Percentiles rank a stretch among this genome's conserved stretches.
Conservation (phyloP, 2,329 filamentous ascomycete species). For the Sarocladium brachiariae region DNA sequence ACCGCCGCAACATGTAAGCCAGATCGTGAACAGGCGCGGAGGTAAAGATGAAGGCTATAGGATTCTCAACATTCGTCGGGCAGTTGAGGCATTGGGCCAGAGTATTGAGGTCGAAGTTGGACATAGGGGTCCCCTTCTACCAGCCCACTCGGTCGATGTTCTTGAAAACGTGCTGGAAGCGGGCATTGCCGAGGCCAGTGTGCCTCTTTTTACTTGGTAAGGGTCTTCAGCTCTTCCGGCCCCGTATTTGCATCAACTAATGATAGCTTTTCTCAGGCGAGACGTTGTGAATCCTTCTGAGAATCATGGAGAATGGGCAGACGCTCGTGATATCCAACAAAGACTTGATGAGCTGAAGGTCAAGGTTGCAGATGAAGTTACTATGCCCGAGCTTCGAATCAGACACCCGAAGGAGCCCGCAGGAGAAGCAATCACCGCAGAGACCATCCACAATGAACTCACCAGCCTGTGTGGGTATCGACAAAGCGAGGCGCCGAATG, state of each 20-base stretch:
- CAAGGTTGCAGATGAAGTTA: conserved; percentile 19
- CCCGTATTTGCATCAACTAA: background rate
- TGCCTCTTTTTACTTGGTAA: conserved; percentile 28
- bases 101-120: background rate
- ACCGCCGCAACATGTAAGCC: conserved; percentile 17
- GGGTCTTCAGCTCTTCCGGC: conserved; percentile 6
- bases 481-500: conserved; percentile 19
- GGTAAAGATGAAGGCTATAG: background rate
- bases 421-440: conserved; percentile 15
- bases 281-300: background rate
- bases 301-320: background rate
- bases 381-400: conserved; percentile 25
- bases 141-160: conserved; percentile 19
- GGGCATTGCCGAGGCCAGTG: conserved; percentile 18
- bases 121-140: conserved; percentile 18
- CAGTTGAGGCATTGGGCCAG: background rate
- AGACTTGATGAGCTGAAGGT: conserved; percentile 17
- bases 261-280: background rate
- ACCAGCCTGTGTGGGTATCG: conserved; percentile 26
- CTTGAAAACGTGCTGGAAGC: conserved; percentile 20
- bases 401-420: conserved; percentile 18
- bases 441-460: conserved; percentile 21
- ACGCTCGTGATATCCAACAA: conserved; percentile 20
- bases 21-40: background rate
- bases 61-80: background rate